These are phyloP conservation scores for Cardiospermum halicacabum DNA, from an alignment of 345 rosid species.

Conservation along the genomic window DNA sequence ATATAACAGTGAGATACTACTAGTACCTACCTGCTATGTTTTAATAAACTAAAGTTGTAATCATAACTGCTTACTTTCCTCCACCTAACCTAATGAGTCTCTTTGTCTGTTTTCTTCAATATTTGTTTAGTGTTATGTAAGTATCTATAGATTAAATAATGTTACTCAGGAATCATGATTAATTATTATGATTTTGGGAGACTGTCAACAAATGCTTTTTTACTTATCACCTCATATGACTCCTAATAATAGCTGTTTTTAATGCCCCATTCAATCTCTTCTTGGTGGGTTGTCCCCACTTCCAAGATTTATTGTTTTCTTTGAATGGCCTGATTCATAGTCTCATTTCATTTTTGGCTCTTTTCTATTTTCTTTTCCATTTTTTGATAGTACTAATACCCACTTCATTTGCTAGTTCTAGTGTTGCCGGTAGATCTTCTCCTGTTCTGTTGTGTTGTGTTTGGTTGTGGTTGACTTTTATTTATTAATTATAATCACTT, in stretches of 20 bases:
- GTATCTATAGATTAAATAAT: background rate
- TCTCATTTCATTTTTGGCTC: background rate
- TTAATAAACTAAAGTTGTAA: slow-evolving; percentile 15
- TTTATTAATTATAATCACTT: background rate
- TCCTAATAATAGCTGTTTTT: slow-evolving; percentile 32
- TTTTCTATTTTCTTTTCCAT: background rate
- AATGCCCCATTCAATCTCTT: slow-evolving; percentile 36
- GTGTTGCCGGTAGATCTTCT: slow-evolving; percentile 8
- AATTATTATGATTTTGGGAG: slow-evolving; percentile 8
- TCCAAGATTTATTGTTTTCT: slow-evolving; percentile 22
- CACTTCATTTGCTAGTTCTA: slow-evolving; percentile 16
- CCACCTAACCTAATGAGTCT: slow-evolving; percentile 37
- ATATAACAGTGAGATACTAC: background rate
- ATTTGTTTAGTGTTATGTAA: background rate
- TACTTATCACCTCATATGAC: slow-evolving; percentile 20
- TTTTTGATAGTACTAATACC: slow-evolving; percentile 8
- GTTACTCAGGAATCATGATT: background rate
- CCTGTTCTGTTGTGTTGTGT: background rate
- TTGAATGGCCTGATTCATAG: slow-evolving; percentile 8
- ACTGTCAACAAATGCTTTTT: slow-evolving; percentile 15
- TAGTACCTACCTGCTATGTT: slow-evolving; percentile 4
- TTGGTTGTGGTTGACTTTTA: background rate
- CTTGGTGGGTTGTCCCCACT: slow-evolving; percentile 34
- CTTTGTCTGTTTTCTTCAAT: background rate
- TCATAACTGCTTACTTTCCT: slow-evolving; percentile 34